A percentile compares a stretch with the other conserved stretches of the same genome.
These are phyloP conservation scores for Boletus sp. DNA, from an alignment of 768 basidiomycete genomes.

Conservation along the genomic window DNA sequence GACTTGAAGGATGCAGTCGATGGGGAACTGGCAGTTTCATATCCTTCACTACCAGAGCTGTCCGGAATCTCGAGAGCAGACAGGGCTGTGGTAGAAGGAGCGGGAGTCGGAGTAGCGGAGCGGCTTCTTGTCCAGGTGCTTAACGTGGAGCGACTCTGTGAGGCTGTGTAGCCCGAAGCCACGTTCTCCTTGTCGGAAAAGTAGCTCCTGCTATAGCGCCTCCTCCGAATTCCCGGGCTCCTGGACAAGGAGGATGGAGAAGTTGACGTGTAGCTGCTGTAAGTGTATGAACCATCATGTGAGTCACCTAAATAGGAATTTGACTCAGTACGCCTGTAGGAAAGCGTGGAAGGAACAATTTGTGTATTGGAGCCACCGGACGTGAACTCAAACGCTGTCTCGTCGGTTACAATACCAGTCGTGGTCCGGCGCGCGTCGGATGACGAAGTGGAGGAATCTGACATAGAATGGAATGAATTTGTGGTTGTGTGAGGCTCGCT, in stretches of 20 bases:
- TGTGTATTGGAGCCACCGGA: slow-evolving; percentile 42
- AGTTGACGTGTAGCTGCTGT: slow-evolving; percentile 33
- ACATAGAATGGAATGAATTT: slow-evolving; percentile 35
- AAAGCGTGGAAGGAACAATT: slow-evolving; percentile 48
- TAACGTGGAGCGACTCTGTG: slow-evolving; percentile 33
- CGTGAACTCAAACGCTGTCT: slow-evolving; percentile 36
- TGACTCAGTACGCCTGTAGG: slow-evolving; percentile 49
- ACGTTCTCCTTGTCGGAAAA: slow-evolving; percentile 59
- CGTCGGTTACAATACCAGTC: slow-evolving; percentile 36
- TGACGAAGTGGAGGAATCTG: slow-evolving; percentile 31
- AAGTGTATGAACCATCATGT: slow-evolving; percentile 38
- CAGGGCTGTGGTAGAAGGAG: slow-evolving; percentile 28
- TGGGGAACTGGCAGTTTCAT: slow-evolving; percentile 41
- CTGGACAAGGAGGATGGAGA: slow-evolving; percentile 58
- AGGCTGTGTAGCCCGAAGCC: slow-evolving; percentile 31
- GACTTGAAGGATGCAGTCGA: slow-evolving; percentile 53
- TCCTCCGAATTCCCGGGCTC: slow-evolving; percentile 54
- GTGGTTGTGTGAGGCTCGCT: slow-evolving; percentile 27
- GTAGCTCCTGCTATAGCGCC: slow-evolving; percentile 39
- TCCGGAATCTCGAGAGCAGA: slow-evolving; percentile 31
- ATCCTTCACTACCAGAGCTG: slow-evolving; percentile 49
- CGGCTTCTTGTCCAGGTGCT: slow-evolving; percentile 34
- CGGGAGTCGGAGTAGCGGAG: slow-evolving; percentile 30
- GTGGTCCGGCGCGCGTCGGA: slow-evolving; percentile 28
- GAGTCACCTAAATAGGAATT: slow-evolving; percentile 58